These are phyloP conservation scores for Thalia dealbata DNA, from an alignment of 176 grass and related monocot genomes.

Conservation along the genomic window DNA sequence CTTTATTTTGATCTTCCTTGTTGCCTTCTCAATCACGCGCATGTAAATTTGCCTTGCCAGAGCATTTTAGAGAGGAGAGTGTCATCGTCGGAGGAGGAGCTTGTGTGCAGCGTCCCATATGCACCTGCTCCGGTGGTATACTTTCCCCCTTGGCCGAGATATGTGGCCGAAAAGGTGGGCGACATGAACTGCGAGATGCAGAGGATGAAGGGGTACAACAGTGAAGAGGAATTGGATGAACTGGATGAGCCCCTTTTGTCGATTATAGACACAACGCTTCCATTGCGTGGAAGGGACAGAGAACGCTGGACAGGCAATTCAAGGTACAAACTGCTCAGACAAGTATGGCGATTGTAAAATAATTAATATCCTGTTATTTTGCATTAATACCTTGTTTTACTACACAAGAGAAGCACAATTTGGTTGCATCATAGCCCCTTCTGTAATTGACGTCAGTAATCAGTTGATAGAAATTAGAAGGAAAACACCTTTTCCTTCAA, in stretches of 20 bases:
- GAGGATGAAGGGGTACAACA: slow-evolving; percentile 58
- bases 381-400: background rate
- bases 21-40: too few relatives aligned
- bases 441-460: background rate
- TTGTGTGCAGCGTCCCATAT: slow-evolving; percentile 46
- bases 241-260: slow-evolving; percentile 41
- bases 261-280: slow-evolving; percentile 43
- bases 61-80: slow-evolving; percentile 37
- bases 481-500: too few relatives aligned
- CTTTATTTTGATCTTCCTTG: background rate
- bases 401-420: background rate
- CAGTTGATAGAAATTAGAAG: too few relatives aligned
- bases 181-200: slow-evolving; percentile 36
- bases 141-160: slow-evolving; percentile 9
- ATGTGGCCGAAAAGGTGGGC: slow-evolving; percentile 35
- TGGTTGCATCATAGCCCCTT: background rate
- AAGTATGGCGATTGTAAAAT: slow-evolving; percentile 28
- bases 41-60: slow-evolving; percentile 20
- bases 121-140: slow-evolving; percentile 47
- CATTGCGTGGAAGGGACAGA: background rate
- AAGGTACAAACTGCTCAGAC: slow-evolving; percentile 58
- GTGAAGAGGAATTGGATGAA: slow-evolving; percentile 68
- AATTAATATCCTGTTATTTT: too few relatives aligned
- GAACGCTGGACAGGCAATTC: slow-evolving; percentile 18
- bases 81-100: slow-evolving; percentile 15